Evolutionary conservation across 495 filamentous ascomycete species (phyloP), one percentile per base, ranked within the genome.

Genomic region (Hyaloscypha variabilis): DNA sequence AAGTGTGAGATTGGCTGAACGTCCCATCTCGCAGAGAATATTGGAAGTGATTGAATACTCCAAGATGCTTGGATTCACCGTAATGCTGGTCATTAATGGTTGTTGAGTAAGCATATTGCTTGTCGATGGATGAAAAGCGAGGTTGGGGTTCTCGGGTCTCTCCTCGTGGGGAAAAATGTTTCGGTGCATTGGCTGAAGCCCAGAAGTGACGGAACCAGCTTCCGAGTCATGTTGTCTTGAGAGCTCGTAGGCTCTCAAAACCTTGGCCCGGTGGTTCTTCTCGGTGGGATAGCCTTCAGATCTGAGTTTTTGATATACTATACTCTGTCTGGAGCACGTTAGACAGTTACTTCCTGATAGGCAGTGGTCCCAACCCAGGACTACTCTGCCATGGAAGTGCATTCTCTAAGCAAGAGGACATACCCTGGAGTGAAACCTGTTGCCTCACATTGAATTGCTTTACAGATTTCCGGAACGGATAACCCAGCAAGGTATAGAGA

Each of bases 351-450:
- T 34, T 13, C 31, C 6, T 0, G 31, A 34, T 34, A 3, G 31
- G 13, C 13, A 8, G 31, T 34, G 31, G 13, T 34, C 31, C 13
- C 31, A 34, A 3, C 13, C 2, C 13, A 34, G 13, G 31, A 34
- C 31, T 34, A 13, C 31, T 13, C 13, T 34, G 31, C 31, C n/a
- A n/a, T n/a, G 13, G 31, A 34, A 13, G 8, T 34, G 6, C 13
- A 24, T 54, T 46, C 19, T 19, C 17, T 17, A 54, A 34, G 19
- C 31, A 29, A 6, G 28, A 62, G 28, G 28, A 28, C 57, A 42
- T 58, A 64, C 62, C 14, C 21, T n/a, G 62, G 63, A 10, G 63
- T 66, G 53, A 66, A 66, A 14, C 63, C 56, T 6, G 56, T 23
- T 13, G 23, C 21, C 51, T 52, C 23, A 13, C 55, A 21, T 42